Conservation (phyloP, 768 basidiomycete genomes). For the Phlebiopsis gigantea region DNA sequence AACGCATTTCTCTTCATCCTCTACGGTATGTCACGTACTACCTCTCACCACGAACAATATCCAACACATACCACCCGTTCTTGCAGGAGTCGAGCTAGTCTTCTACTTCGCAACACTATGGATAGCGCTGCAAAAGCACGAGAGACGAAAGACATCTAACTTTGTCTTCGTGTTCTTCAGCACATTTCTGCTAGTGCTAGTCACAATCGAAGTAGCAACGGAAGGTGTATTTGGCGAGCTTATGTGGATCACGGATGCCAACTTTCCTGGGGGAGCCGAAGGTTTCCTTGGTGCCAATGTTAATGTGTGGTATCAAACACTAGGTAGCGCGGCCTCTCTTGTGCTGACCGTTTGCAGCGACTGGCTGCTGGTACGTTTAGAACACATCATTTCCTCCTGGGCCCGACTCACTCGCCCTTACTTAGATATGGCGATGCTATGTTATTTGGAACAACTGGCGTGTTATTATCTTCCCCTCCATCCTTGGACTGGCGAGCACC, state of each 20-base stretch:
- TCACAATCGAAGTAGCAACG: conserved; percentile 23
- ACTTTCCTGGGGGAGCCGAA: conserved; percentile 21
- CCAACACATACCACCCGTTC: too few species aligned
- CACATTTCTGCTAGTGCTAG: conserved; percentile 21
- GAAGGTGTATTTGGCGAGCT: conserved; percentile 24
- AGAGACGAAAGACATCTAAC: not conserved
- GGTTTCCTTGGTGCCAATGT: conserved; percentile 16
- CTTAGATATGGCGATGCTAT: conserved; percentile 22
- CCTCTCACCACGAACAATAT: too few species aligned
- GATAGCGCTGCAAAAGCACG: conserved; percentile 1
- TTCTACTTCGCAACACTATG: conserved; percentile 16
- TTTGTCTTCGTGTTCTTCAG: conserved; percentile 18
- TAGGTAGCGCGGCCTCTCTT: conserved; percentile 19
- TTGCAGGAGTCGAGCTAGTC: conserved; percentile 18
- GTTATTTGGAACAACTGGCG: conserved; percentile 21
- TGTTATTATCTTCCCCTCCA: conserved; percentile 17
- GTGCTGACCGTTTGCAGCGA: conserved; percentile 22
- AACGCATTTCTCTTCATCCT: conserved; percentile 10
- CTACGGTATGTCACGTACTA: conserved; percentile 1
- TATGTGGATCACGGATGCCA: conserved; percentile 24
- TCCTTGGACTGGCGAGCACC: conserved; percentile 19
- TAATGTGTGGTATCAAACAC: conserved; percentile 21
- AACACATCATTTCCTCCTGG: not conserved
- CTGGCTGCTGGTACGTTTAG: conserved; percentile 22
- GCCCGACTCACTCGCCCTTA: conserved; percentile 5